Evolutionary conservation across 352 stramenopile genomes (phyloP).

Genomic region (Elongisporangium prolatum): DNA sequence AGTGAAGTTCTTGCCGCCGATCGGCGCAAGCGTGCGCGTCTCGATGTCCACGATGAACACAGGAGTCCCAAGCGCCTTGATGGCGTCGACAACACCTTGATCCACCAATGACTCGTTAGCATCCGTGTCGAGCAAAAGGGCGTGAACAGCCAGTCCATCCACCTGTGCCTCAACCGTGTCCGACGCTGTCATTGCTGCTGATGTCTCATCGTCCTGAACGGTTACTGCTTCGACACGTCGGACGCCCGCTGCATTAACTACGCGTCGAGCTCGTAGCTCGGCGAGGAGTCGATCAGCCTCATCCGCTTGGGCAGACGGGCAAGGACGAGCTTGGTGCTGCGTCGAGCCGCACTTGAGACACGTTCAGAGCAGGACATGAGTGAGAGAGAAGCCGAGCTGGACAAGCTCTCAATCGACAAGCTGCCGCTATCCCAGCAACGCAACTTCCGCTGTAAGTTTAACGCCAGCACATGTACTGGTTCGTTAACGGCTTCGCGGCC

Average conservation of each 20-base stretch:
- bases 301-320: neutral
- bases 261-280: neutral
- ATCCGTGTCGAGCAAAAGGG: neutral
- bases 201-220: too few relatives aligned
- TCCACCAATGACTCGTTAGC: slow-evolving; percentile 2
- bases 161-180: neutral
- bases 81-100: neutral
- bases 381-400: too few relatives aligned
- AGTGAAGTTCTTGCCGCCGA: neutral
- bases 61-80: neutral
- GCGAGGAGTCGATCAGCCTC: neutral
- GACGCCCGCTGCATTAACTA: neutral
- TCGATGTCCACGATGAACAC: neutral
- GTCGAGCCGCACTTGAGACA: slow-evolving; percentile 1
- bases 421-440: too few relatives aligned
- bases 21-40: neutral
- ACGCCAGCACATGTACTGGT: too few relatives aligned
- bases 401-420: too few relatives aligned
- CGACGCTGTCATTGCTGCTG: too few relatives aligned
- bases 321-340: slow-evolving; percentile 2
- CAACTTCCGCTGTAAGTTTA: too few relatives aligned
- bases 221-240: too few relatives aligned
- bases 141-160: neutral
- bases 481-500: too few relatives aligned
- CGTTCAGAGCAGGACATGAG: too few relatives aligned